phyloP scores from a whole-genome alignment of 1,139 yeast species.

The Pichia sp. region DNA sequence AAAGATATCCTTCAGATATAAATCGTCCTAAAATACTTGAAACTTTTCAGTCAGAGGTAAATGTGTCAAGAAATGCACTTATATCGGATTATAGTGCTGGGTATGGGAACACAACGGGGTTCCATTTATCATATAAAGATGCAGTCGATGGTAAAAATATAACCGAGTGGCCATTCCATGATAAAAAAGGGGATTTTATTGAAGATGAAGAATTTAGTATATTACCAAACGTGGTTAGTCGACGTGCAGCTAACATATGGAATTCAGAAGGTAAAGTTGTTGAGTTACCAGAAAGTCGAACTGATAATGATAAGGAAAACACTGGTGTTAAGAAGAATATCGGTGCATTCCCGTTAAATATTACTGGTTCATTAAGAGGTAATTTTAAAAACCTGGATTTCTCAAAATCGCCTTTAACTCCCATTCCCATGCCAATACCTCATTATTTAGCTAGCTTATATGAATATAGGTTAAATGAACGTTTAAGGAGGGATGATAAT shows the following conservation, averaged over 20 bases:
- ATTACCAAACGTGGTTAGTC: slow-evolving; percentile 54
- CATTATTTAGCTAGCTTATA: slow-evolving; percentile 33
- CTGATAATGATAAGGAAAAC: slow-evolving; percentile 5
- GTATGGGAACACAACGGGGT: slow-evolving; percentile 72
- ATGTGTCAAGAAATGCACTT: slow-evolving; percentile 32
- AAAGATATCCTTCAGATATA: slow-evolving; percentile 29
- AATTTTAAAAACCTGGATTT: slow-evolving; percentile 28
- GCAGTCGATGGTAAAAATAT: slow-evolving; percentile 37
- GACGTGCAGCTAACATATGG: slow-evolving; percentile 47
- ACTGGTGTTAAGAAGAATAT: slow-evolving; percentile 16
- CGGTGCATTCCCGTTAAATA: slow-evolving; percentile 41
- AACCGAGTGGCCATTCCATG: slow-evolving; percentile 55
- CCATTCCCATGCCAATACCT: slow-evolving; percentile 39
- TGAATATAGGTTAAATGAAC: slow-evolving; percentile 17
- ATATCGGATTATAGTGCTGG: slow-evolving; percentile 44
- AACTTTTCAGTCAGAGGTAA: slow-evolving; percentile 32
- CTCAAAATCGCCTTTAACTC: slow-evolving; percentile 16
- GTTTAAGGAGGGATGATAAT: slow-evolving; percentile 6
- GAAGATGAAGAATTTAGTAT: slow-evolving; percentile 51
- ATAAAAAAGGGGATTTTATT: slow-evolving; percentile 43
- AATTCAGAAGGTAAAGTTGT: slow-evolving; percentile 29
- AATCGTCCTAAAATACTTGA: slow-evolving; percentile 25
- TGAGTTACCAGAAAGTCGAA: slow-evolving; percentile 6
- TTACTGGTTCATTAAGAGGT: slow-evolving; percentile 47
- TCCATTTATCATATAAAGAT: slow-evolving; percentile 56